Evolutionary conservation across 2,329 filamentous ascomycete species (phyloP).

Genomic region (Aspergillus novoparasiticus): DNA sequence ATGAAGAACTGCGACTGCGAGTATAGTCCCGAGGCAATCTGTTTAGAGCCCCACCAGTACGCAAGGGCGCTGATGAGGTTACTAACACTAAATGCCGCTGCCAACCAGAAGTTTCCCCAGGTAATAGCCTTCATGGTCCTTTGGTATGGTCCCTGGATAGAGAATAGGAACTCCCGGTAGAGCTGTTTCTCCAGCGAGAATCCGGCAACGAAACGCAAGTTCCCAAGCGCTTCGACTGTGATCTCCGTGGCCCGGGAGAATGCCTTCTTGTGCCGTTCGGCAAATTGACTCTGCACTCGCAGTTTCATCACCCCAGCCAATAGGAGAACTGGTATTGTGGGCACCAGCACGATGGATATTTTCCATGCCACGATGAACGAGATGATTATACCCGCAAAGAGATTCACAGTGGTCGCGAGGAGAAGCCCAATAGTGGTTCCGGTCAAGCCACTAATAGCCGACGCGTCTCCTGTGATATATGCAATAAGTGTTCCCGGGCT

Average conservation of each 20-base stretch:
- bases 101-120: constrained; percentile 48
- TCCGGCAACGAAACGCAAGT: constrained; percentile 54
- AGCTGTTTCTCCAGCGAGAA: constrained; percentile 55
- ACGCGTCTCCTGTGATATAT: constrained; percentile 69
- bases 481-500: constrained; percentile 64
- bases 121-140: constrained; percentile 52
- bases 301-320: constrained; percentile 70
- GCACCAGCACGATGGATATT: constrained; percentile 71
- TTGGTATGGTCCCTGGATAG: constrained; percentile 40
- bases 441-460: constrained; percentile 66
- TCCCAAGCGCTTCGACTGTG: constrained; percentile 54
- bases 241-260: constrained; percentile 55
- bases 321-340: constrained; percentile 68
- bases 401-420: constrained; percentile 69
- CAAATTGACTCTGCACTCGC: constrained; percentile 59
- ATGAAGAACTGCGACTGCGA: constrained; percentile 71
- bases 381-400: constrained; percentile 67
- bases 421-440: constrained; percentile 70
- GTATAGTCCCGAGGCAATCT: constrained; percentile 67
- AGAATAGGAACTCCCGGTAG: constrained; percentile 44
- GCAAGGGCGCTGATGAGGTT: constrained; percentile 73
- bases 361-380: constrained; percentile 74
- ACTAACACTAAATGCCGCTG: constrained; percentile 48
- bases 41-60: constrained; percentile 77
- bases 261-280: constrained; percentile 55